These are phyloP conservation scores for Camellia japonica DNA, from an alignment of 148 eudicot genomes.

Conservation along the genomic window DNA sequence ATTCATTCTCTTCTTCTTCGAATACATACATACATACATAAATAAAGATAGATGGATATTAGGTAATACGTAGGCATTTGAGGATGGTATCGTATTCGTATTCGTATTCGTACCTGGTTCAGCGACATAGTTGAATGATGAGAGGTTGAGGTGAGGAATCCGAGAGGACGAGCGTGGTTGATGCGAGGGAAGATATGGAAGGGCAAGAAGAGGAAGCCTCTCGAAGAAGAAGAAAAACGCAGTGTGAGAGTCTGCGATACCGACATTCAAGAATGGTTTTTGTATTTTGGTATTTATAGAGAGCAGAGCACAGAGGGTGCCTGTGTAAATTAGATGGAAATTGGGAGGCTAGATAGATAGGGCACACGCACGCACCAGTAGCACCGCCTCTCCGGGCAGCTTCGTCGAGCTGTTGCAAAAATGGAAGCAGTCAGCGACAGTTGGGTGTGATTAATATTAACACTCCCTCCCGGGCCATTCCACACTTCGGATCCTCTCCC, in stretches of 20 bases:
- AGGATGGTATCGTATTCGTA: not conserved
- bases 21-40: not conserved
- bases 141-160: not conserved
- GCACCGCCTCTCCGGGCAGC: not conserved
- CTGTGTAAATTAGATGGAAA: not conserved
- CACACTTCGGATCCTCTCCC: too few species aligned
- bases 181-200: constrained; percentile 4
- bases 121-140: constrained; percentile 30
- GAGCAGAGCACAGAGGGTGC: too few species aligned
- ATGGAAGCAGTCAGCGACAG: not conserved
- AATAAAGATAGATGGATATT: not conserved
- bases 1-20: not conserved
- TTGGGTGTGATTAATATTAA: too few species aligned
- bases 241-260: constrained; percentile 22
- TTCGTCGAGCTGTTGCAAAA: not conserved
- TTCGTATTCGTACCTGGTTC: constrained; percentile 23
- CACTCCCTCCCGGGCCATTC: too few species aligned
- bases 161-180: not conserved
- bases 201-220: constrained; percentile 28
- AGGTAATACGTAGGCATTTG: not conserved
- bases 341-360: not conserved
- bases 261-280: constrained; percentile 30
- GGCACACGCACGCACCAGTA: not conserved
- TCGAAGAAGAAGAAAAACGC: constrained; percentile 18
- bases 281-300: too few species aligned